Conservation (phyloP, 2,329 filamentous ascomycete species). For the Aplosporella prunicola region DNA sequence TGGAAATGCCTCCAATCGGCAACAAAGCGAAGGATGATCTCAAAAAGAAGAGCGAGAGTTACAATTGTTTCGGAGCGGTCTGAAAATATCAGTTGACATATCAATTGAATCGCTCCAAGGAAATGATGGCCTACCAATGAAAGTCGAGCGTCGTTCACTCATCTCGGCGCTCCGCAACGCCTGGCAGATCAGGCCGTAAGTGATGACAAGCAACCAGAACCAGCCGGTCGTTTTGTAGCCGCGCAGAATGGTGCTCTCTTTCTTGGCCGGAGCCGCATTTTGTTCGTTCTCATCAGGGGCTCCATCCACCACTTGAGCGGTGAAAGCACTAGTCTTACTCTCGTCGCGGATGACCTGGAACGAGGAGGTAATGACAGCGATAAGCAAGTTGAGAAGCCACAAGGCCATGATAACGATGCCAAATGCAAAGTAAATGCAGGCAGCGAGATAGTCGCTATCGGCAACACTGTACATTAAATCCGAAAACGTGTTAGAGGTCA, state of each 20-base stretch:
- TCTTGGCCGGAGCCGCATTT: constrained; percentile 28
- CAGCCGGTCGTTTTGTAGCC: constrained; percentile 64
- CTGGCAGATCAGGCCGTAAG: constrained; percentile 70
- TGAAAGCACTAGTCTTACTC: constrained; percentile 88
- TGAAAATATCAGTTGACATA: no score
- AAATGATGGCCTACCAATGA: no score
- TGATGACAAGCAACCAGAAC: constrained; percentile 74
- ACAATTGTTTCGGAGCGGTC: constrained; percentile 61
- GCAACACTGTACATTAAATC: constrained; percentile 91
- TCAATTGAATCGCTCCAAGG: neutral
- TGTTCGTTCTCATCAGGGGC: constrained; percentile 31
- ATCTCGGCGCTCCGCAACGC: constrained; percentile 68
- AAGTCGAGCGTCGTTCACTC: constrained; percentile 47
- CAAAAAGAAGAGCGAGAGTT: constrained; percentile 67
- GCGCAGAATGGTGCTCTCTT: constrained; percentile 50
- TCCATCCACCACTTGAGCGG: constrained; percentile 55
- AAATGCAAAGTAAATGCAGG: constrained; percentile 46
- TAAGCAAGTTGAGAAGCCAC: constrained; percentile 89
- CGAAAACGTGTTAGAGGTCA: constrained; percentile 95
- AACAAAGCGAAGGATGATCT: constrained; percentile 71
- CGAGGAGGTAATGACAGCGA: constrained; percentile 95
- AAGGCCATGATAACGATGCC: constrained; percentile 86
- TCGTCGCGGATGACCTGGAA: constrained; percentile 98
- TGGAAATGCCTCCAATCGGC: constrained; percentile 77
- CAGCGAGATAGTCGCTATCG: constrained; percentile 79